Evolutionary conservation across 768 basidiomycete species (phyloP).

Genomic region (Xerocomus brunneocitrinus): DNA sequence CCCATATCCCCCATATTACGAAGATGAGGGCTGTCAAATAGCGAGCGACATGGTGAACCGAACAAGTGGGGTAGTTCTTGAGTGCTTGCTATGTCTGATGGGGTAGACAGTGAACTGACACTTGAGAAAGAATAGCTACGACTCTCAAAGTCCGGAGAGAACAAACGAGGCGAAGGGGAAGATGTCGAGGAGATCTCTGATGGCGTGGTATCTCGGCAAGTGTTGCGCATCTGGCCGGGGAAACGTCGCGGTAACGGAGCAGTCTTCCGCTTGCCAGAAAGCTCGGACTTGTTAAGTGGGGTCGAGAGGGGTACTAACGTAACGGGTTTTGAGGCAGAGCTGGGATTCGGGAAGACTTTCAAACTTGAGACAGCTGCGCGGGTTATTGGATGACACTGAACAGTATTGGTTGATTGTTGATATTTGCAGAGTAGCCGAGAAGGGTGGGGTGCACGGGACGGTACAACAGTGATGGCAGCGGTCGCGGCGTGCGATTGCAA

Average conservation of each 20-base stretch:
- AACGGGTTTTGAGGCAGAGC: background rate
- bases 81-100: background rate
- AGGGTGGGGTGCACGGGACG: constrained; percentile 15
- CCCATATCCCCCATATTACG: no score
- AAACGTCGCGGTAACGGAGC: constrained; percentile 6
- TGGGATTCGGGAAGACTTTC: constrained; percentile 2
- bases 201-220: background rate
- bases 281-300: background rate
- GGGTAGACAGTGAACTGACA: background rate
- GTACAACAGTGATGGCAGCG: constrained; percentile 14
- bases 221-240: background rate
- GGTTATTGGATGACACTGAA: background rate
- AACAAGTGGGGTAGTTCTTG: background rate
- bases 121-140: constrained; percentile 3
- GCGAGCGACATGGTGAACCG: background rate
- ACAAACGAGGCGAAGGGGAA: constrained; percentile 1
- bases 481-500: constrained; percentile 14
- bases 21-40: no score
- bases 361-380: background rate
- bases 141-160: background rate
- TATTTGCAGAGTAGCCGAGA: constrained; percentile 2
- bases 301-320: constrained; percentile 7
- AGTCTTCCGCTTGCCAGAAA: constrained; percentile 1
- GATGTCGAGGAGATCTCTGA: constrained; percentile 10
- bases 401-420: background rate